Conservation (phyloP, 768 basidiomycete species). For the Holtermanniella nyarrowii region DNA sequence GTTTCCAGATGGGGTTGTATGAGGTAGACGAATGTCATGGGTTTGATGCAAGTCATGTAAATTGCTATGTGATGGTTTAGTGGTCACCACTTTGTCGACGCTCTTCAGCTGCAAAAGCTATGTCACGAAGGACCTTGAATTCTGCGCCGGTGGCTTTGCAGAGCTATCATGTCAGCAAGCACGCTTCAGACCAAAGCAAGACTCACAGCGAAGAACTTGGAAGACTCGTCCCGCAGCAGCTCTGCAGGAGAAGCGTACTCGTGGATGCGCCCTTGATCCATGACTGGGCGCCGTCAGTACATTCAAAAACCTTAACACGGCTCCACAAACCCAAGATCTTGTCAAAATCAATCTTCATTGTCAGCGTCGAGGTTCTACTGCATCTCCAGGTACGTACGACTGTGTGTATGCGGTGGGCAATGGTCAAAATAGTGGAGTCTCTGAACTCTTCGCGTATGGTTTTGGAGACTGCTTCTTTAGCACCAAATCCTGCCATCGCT, state of each 20-base stretch:
- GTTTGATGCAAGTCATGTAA: not conserved
- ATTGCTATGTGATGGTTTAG: not conserved
- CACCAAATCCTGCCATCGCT: not conserved
- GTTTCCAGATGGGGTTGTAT: not conserved
- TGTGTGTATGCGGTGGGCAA: slow-evolving; percentile 69
- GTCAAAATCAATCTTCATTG: slow-evolving; percentile 61
- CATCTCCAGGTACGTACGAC: slow-evolving; percentile 58
- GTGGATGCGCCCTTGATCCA: slow-evolving; percentile 66
- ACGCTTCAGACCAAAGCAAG: not conserved
- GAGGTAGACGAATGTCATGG: no score
- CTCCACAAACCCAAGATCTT: slow-evolving; percentile 39
- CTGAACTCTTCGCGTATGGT: slow-evolving; percentile 49
- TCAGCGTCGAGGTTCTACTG: slow-evolving; percentile 36
- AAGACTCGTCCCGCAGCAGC: slow-evolving; percentile 30
- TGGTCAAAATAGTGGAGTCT: slow-evolving; percentile 69
- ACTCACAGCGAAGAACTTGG: slow-evolving; percentile 32
- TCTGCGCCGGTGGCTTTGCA: slow-evolving; percentile 39
- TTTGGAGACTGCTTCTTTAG: slow-evolving; percentile 28
- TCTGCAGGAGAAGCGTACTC: slow-evolving; percentile 51
- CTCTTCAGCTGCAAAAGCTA: slow-evolving; percentile 30
- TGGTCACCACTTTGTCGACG: not conserved
- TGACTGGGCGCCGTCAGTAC: slow-evolving; percentile 9
- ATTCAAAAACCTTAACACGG: slow-evolving; percentile 10
- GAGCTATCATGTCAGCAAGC: slow-evolving; percentile 10
- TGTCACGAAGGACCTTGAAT: slow-evolving; percentile 31